Conservation (phyloP, 2,329 filamentous ascomycete genomes). For the Curvularia verruculosa region DNA sequence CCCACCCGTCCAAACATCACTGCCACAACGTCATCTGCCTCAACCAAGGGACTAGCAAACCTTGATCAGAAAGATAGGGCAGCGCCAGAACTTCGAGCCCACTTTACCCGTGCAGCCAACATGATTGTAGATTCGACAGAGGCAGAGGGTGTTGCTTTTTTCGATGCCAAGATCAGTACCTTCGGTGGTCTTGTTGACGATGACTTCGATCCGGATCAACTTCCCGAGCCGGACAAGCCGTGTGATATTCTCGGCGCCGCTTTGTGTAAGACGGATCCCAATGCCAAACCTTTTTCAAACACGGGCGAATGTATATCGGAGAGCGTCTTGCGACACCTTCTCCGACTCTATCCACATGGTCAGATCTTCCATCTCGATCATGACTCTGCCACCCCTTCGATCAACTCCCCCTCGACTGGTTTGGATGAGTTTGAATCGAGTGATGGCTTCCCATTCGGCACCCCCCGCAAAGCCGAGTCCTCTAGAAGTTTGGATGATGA, state of each 20-base stretch:
- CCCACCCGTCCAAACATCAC: constrained; percentile 20
- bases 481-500: constrained; percentile 44
- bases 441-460: constrained; percentile 32
- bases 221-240: constrained; percentile 42
- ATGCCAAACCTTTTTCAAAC: constrained; percentile 14
- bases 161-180: constrained; percentile 48
- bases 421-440: constrained; percentile 23
- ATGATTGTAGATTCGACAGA: constrained; percentile 50
- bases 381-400: constrained; percentile 21
- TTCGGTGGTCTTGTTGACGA: constrained; percentile 48
- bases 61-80: constrained; percentile 30
- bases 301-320: constrained; percentile 39
- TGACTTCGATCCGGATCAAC: constrained; percentile 39
- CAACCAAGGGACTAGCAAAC: constrained; percentile 20
- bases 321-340: constrained; percentile 41
- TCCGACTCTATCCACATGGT: constrained; percentile 44
- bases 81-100: constrained; percentile 41
- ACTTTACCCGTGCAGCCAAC: constrained; percentile 46
- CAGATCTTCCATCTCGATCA: constrained; percentile 50
- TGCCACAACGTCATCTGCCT: constrained; percentile 33
- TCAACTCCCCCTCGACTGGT: constrained; percentile 27
- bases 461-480: constrained; percentile 39
- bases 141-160: constrained; percentile 47
- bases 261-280: constrained; percentile 26
- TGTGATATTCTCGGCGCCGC: constrained; percentile 41